Evolutionary conservation across 2,329 filamentous ascomycete species (phyloP), one percentile per base, ranked within the genome.

Genomic region (Claviceps maximensis): DNA sequence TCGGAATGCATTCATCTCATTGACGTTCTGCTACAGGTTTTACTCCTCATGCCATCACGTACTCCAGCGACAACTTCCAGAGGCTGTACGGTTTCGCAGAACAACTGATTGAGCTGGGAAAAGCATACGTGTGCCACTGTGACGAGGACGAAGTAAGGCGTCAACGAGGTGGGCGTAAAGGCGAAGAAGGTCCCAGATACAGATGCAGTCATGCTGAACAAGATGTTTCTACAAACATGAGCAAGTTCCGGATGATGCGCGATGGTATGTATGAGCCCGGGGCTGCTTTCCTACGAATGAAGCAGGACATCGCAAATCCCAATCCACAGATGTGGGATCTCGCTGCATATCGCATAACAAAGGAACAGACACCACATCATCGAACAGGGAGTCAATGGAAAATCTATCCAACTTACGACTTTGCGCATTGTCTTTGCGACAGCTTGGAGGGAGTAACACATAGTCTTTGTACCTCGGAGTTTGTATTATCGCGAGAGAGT

Each of bases 241-340:
- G 33, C 33, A 36, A 36, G 9, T 36, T 36, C 33, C 33, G 33
- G 6, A 36, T 36, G 33, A 36, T 36, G 33, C 33, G 33, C 13
- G 33, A 36, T 36, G 33, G 33, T 10, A 12, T 8, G 33, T 36
- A 36, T 36, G 33, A 36, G 66, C 84, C 89, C 1, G 81, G 83
- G 61, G 83, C 89, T 66, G 91, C 89, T 2, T 86, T 36, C 9
- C 33, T 36, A 36, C 33, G 33, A 10, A 36, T 36, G 33, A 36
- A 36, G 33, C 33, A 95, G 74, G 80, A 88, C 58, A 87, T 87
- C 57, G 79, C 80, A 50, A 83, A 85, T 60, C 83, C 85, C 27
- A 96, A 96, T 66, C 89, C 90, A 6, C 88, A 95, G 69, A 90
- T 95, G 86, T 96, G 90, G 91, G 91, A 97, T 74, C 71, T 95